These are phyloP conservation scores for Fusarium sp. DNA, from an alignment of 2,329 filamentous ascomycete genomes.

Conservation along the genomic window DNA sequence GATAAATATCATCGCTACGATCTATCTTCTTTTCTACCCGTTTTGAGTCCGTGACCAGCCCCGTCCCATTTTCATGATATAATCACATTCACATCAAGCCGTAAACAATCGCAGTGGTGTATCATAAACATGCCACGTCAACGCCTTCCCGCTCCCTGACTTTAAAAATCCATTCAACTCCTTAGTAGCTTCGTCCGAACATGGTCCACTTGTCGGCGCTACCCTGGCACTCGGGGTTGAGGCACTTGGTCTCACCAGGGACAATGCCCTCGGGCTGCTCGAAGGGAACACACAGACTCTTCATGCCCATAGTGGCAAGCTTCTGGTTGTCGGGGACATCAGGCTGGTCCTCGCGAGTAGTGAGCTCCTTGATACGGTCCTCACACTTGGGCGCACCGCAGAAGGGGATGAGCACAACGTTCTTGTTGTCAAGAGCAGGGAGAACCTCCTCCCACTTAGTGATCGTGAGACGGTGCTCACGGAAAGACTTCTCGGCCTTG, in stretches of 20 bases:
- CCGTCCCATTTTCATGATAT: slow-evolving; percentile 41
- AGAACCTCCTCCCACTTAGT: slow-evolving; percentile 92
- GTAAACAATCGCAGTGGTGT: slow-evolving; percentile 46
- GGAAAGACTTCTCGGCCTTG: slow-evolving; percentile 82
- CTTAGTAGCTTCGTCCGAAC: slow-evolving; percentile 82
- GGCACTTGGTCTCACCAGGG: slow-evolving; percentile 86
- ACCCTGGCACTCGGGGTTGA: slow-evolving; percentile 85
- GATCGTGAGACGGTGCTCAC: slow-evolving; percentile 81
- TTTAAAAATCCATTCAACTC: slow-evolving; percentile 29
- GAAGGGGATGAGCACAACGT: slow-evolving; percentile 91
- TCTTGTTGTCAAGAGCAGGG: slow-evolving; percentile 89
- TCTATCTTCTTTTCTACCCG: slow-evolving; percentile 39
- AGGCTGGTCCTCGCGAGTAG: slow-evolving; percentile 74
- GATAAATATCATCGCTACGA: slow-evolving; percentile 31
- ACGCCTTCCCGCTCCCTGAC: slow-evolving; percentile 44
- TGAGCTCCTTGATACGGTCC: slow-evolving; percentile 94
- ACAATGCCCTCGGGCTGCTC: slow-evolving; percentile 86
- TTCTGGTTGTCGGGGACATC: slow-evolving; percentile 64
- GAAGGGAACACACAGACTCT: slow-evolving; percentile 78
- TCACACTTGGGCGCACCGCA: slow-evolving; percentile 87
- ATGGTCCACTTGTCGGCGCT: slow-evolving; percentile 89
- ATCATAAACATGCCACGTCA: slow-evolving; percentile 46
- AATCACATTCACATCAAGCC: slow-evolving; percentile 43
- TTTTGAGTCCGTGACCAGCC: slow-evolving; percentile 28
- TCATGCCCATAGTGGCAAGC: slow-evolving; percentile 72